A percentile compares a stretch with the other conserved stretches of the same genome.
These are phyloP conservation scores for Madurella fahalii DNA, from an alignment of 2,329 filamentous ascomycete species.

Conservation along the genomic window DNA sequence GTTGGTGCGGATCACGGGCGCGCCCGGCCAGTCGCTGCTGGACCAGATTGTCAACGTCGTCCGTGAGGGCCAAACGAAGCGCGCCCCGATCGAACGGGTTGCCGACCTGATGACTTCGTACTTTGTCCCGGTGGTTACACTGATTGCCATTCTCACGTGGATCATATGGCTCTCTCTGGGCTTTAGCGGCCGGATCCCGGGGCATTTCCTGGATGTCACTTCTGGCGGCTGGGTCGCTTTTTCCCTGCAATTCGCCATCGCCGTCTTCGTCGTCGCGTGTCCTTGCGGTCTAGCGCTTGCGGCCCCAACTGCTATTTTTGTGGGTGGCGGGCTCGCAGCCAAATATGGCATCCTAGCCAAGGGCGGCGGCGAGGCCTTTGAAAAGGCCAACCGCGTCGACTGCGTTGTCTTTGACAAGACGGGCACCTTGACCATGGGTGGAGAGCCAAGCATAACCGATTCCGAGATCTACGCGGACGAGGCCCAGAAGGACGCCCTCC, in stretches of 20 bases:
- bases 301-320: constrained; percentile 82
- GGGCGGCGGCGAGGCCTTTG: constrained; percentile 80
- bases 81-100: constrained; percentile 70
- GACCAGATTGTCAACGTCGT: constrained; percentile 76
- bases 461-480: constrained; percentile 38
- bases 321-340: constrained; percentile 75
- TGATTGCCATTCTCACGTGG: constrained; percentile 69
- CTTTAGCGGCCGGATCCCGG: constrained; percentile 52
- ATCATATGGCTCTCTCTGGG: constrained; percentile 66
- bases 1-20: constrained; percentile 59
- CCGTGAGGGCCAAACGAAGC: constrained; percentile 70
- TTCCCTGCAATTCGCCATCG: constrained; percentile 76
- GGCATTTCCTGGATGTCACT: constrained; percentile 50
- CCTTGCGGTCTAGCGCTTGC: constrained; percentile 80
- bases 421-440: constrained; percentile 71
- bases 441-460: constrained; percentile 66
- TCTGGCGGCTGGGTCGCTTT: constrained; percentile 67
- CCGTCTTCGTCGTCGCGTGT: constrained; percentile 83
- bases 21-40: constrained; percentile 68
- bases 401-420: constrained; percentile 88
- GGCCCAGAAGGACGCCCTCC: constrained; percentile 31
- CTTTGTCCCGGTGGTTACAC: constrained; percentile 69
- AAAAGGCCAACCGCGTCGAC: constrained; percentile 74
- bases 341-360: constrained; percentile 77
- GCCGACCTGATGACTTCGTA: constrained; percentile 70